Percentiles rank a stretch among this genome's conserved stretches.
These are phyloP conservation scores for Diaporthe helianthi DNA, from an alignment of 2,329 filamentous ascomycete genomes.

Conservation along the genomic window DNA sequence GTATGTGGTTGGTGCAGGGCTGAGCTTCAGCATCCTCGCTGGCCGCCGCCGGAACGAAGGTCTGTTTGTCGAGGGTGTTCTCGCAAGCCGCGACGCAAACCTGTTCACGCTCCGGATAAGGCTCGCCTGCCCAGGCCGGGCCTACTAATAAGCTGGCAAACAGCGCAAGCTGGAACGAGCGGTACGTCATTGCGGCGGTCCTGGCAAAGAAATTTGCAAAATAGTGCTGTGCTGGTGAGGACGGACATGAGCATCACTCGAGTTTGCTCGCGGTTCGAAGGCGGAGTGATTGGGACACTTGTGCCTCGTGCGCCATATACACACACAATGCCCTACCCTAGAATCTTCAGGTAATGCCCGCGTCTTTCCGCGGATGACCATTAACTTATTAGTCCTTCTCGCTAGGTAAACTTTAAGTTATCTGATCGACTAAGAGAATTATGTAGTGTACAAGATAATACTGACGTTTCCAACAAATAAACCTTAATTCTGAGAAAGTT, in stretches of 20 bases:
- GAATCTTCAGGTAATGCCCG: background rate
- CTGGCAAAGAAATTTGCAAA: too few species aligned
- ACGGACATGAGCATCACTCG: background rate
- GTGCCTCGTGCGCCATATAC: too few species aligned
- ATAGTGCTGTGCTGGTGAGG: fast-evolving
- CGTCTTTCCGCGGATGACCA: background rate
- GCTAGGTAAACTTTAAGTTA: constrained; percentile 5
- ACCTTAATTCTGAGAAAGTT: background rate
- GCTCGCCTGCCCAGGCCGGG: constrained; percentile 1
- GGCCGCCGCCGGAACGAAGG: background rate
- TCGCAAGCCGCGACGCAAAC: constrained; percentile 17
- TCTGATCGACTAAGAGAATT: constrained; percentile 3
- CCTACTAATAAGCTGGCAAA: background rate
- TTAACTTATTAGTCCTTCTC: too few species aligned
- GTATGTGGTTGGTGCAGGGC: background rate
- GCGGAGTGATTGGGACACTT: background rate
- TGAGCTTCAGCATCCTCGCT: background rate
- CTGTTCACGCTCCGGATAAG: constrained; percentile 7
- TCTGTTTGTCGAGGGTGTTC: constrained; percentile 3
- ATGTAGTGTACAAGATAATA: background rate
- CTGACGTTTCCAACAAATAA: background rate
- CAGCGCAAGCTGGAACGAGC: background rate
- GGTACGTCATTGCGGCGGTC: background rate
- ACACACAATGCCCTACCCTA: too few species aligned
- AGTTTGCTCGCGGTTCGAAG: too few species aligned